Percentiles rank a stretch among this genome's conserved stretches.
Conservation (phyloP, 1,284 basidiomycete species). For the Pseudozyma sp. region DNA sequence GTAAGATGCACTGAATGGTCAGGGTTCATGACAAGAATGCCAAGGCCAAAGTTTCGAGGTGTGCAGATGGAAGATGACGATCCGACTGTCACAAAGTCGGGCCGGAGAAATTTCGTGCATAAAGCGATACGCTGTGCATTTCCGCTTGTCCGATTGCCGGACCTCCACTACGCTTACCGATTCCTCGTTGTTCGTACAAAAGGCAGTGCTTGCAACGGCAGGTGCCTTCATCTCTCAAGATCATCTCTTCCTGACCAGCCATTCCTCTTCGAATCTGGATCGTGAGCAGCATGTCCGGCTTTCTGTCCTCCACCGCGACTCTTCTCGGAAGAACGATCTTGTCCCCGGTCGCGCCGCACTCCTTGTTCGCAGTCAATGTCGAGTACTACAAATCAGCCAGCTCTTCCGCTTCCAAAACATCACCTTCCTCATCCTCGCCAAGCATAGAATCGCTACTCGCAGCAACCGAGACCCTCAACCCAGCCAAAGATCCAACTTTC, state of each 20-base stretch:
- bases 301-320: conserved; percentile 37
- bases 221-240: not conserved
- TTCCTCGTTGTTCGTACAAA: not conserved
- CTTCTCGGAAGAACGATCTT: conserved; percentile 39
- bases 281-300: conserved; percentile 22
- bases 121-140: not conserved
- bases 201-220: not conserved
- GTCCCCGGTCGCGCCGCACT: conserved; percentile 43
- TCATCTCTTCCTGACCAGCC: not conserved
- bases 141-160: not conserved
- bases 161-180: conserved; percentile 2
- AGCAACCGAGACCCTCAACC: conserved; percentile 36
- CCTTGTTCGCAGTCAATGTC: conserved; percentile 46
- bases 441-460: conserved; percentile 35
- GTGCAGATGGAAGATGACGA: not conserved
- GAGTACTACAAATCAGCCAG: conserved; percentile 37
- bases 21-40: conserved; percentile 15
- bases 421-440: conserved; percentile 11
- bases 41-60: not conserved
- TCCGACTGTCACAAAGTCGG: not conserved
- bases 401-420: not conserved
- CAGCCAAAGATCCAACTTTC: conserved; percentile 30
- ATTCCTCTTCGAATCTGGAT: not conserved
- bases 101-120: not conserved
- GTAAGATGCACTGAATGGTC: conserved; percentile 1